phyloP scores from a whole-genome alignment of 805 yeast genomes.

The Sugiyamaella mastotermitis region DNA sequence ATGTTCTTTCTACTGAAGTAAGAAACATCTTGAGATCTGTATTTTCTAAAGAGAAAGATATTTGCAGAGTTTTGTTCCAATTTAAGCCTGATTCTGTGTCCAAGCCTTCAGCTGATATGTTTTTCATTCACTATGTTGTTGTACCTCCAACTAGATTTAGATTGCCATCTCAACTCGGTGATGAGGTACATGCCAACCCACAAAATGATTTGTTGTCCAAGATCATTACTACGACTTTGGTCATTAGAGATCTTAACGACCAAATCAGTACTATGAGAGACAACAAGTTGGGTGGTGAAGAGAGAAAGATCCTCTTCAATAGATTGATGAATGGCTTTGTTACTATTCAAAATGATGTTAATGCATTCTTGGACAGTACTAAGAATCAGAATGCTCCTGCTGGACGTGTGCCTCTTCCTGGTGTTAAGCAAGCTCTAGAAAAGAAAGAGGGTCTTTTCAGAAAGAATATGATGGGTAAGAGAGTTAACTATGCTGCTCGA shows the following conservation, averaged over 20 bases:
- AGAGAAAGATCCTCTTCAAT: conserved; percentile 71
- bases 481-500: conserved; percentile 98
- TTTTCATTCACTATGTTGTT: conserved; percentile 79
- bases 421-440: conserved; percentile 95
- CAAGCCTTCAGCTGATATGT: conserved; percentile 63
- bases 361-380: conserved; percentile 86
- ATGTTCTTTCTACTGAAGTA: conserved; percentile 82
- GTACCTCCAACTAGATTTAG: conserved; percentile 98
- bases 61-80: conserved; percentile 72
- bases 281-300: conserved; percentile 54
- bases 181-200: conserved; percentile 88
- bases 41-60: conserved; percentile 63
- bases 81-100: conserved; percentile 58
- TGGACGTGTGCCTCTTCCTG: conserved; percentile 77
- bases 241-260: conserved; percentile 85
- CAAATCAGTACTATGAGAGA: conserved; percentile 60
- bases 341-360: conserved; percentile 89
- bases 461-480: conserved; percentile 99
- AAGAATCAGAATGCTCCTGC: conserved; percentile 72
- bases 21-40: conserved; percentile 70
- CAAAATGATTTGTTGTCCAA: conserved; percentile 84
- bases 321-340: conserved; percentile 95
- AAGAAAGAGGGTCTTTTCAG: conserved; percentile 98
- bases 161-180: conserved; percentile 94
- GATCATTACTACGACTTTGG: conserved; percentile 69